phyloP scores from a whole-genome alignment of 1,284 basidiomycete species.

The Peniophora sp. region DNA sequence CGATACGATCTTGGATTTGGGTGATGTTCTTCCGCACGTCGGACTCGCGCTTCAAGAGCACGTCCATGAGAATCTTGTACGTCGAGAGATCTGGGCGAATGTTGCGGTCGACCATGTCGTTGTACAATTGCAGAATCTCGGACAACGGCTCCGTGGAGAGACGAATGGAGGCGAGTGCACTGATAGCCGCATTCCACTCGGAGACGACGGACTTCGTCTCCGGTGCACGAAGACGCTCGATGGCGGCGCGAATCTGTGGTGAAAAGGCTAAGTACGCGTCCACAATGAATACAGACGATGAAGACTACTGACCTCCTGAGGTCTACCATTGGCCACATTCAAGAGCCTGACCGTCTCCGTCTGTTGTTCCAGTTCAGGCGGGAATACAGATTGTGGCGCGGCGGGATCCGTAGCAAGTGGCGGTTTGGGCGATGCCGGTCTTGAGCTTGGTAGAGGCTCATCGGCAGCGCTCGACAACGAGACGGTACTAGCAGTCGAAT shows the following conservation, averaged over 20 bases:
- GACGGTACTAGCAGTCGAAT: constrained; percentile 31
- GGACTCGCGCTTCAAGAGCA: constrained; percentile 65
- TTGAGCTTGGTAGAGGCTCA: constrained; percentile 12
- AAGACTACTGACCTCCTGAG: constrained; percentile 2
- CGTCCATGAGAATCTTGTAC: constrained; percentile 62
- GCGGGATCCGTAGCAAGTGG: constrained; percentile 8
- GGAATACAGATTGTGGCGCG: constrained; percentile 13
- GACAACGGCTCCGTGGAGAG: constrained; percentile 47
- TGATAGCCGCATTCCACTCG: constrained; percentile 65
- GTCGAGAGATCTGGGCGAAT: constrained; percentile 63
- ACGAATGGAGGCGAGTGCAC: constrained; percentile 45
- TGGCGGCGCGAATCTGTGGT: constrained; percentile 9
- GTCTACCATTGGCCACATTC: background rate
- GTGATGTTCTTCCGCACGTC: constrained; percentile 52
- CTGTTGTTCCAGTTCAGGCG: constrained; percentile 4
- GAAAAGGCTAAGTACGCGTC: background rate
- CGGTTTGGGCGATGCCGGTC: constrained; percentile 1
- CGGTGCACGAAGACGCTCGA: constrained; percentile 12
- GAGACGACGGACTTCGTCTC: constrained; percentile 16
- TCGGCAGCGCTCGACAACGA: constrained; percentile 10
- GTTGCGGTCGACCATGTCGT: constrained; percentile 62
- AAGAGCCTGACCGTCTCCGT: background rate
- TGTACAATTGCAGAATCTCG: constrained; percentile 65
- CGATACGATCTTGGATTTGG: constrained; percentile 34
- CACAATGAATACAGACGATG: background rate